Base-by-base conservation (phyloP, 202 grass and related monocot genomes). In the Carex sylvatica region DNA sequence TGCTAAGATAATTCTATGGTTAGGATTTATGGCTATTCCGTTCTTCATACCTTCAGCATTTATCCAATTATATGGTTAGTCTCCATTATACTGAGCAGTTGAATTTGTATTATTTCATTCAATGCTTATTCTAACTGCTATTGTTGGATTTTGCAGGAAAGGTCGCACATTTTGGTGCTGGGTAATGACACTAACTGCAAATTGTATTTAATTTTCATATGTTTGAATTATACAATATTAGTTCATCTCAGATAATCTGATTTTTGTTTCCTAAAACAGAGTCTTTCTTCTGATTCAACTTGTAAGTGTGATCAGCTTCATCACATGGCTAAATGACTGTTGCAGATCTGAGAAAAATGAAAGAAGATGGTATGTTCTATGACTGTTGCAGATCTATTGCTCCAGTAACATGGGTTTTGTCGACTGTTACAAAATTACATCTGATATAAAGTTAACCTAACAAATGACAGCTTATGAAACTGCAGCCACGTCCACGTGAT, bases 291-390 rank as follows among this genome's bases (percentile, higher is more conserved):
- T 99, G 73, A 92, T 96, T 84, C 96, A 99, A 77, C 88, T 96
- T n/a, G 65, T 99, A 78, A 99, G 96, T 74, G 89, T 99, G 3
- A 91, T 91, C 69, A 91, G 88, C 66, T 96, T 93, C 89, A 92
- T 99, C 84, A 89, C 83, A 65, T 99, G 96, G 96, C 77, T 99
- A 53, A 99, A 99, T 75, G 93, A 99, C 40, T 93, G 91, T 69
- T 99, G 93, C 88, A 83, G 46, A 1, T 87, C 93, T 23, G 89
- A 96, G 85, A 82, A 70, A 51, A 96, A 90, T 58, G 65, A 71
- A 63, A 88, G 92, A 54, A 87, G 78, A 93, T 99, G 93, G 96
- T 99, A 92, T n/a, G 83, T 5, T 7, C 18, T 6, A 60, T 75
- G 10, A 3, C 44, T 75, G 46, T 49, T 12, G 0, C 53, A 30